Base-by-base conservation (phyloP, 495 filamentous ascomycete species). In the Neohortaea acidophila region DNA sequence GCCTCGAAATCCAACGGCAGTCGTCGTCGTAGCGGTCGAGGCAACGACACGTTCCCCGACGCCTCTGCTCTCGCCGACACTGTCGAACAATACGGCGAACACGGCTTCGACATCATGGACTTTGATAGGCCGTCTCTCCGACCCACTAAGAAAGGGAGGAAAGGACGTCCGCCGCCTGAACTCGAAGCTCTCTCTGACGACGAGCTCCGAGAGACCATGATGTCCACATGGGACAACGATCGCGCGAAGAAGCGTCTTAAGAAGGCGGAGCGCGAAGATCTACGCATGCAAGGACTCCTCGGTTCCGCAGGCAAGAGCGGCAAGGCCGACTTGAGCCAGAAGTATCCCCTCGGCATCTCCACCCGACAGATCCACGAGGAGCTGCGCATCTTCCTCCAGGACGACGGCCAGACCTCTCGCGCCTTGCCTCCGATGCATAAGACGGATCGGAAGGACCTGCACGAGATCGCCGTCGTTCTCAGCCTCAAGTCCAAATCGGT, bases 351-450 rank as follows among this genome's bases (percentile, higher is more conserved):
- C 26, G 81, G 83, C 19, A 80, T 94, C 57, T 67, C 64, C 21
- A 57, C 81, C 24, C 63, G 72, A 9, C 67, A 87, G n/a, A 53
- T 94, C 22, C 75, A 77, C 39, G 59, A 60, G 0, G 82, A 94
- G 57, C 62, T 94, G 28, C 66, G 64, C 22, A 47, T 51, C 2
- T 97, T 96, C 52, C 60, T 96, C 8, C 49, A 73, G 13, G 68
- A 77, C 17, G 51, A 67, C 3, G 65, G 65, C 14, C 65, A 73
- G 51, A 79, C 67, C 81, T 87, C 84, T 35, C 64, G 86, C 10
- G 58, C 77, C 14, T 61, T 97, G 9, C 85, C 89, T 4, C 83
- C 87, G 2, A 87, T 97, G 73, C 72, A 77, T 20, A 84, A 81
- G 45, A 56, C 67, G 2, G 68, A 72, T 22, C 81, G 89, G 38